phyloP scores from a whole-genome alignment of 352 stramenopile genomes.

The Phytopythium cucurbitacearum region DNA sequence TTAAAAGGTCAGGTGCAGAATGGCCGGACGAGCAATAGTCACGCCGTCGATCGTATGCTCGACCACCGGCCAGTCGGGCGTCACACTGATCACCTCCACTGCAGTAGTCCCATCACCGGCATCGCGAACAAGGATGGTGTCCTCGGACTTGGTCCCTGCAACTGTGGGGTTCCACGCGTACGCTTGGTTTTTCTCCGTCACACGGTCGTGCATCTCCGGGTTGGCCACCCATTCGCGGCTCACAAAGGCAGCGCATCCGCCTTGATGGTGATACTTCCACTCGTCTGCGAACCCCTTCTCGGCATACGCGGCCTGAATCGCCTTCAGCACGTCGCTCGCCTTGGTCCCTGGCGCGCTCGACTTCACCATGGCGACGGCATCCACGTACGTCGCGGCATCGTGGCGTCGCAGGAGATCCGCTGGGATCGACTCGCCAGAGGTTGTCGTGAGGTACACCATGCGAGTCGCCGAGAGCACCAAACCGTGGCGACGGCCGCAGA shows the following conservation, averaged over 20 bases:
- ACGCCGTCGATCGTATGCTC: slow-evolving; percentile 44
- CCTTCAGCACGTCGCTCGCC: slow-evolving; percentile 43
- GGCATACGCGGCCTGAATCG: slow-evolving; percentile 54
- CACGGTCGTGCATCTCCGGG: slow-evolving; percentile 19
- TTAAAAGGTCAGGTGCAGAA: slow-evolving; percentile 58
- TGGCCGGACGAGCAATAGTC: slow-evolving; percentile 43
- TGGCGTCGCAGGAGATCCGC: slow-evolving; percentile 49
- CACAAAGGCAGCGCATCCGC: slow-evolving; percentile 57
- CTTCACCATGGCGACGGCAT: slow-evolving; percentile 44
- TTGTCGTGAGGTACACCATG: slow-evolving; percentile 61
- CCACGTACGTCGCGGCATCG: slow-evolving; percentile 66
- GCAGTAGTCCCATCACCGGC: slow-evolving; percentile 14
- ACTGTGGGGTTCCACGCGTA: slow-evolving; percentile 75
- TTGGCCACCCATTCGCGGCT: slow-evolving; percentile 75
- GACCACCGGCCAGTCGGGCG: slow-evolving; percentile 44
- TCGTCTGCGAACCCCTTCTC: slow-evolving; percentile 49
- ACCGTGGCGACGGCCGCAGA: slow-evolving; percentile 59
- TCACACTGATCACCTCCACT: slow-evolving; percentile 59
- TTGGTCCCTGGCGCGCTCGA: slow-evolving; percentile 22
- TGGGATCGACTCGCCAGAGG: slow-evolving; percentile 18
- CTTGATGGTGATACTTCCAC: slow-evolving; percentile 68
- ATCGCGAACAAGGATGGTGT: slow-evolving; percentile 50
- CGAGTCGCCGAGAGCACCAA: slow-evolving; percentile 61
- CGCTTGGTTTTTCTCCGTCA: slow-evolving; percentile 42
- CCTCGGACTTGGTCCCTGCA: slow-evolving; percentile 68